Evolutionary conservation across 768 basidiomycete genomes (phyloP).

Genomic region (Scleroderma bovista): DNA sequence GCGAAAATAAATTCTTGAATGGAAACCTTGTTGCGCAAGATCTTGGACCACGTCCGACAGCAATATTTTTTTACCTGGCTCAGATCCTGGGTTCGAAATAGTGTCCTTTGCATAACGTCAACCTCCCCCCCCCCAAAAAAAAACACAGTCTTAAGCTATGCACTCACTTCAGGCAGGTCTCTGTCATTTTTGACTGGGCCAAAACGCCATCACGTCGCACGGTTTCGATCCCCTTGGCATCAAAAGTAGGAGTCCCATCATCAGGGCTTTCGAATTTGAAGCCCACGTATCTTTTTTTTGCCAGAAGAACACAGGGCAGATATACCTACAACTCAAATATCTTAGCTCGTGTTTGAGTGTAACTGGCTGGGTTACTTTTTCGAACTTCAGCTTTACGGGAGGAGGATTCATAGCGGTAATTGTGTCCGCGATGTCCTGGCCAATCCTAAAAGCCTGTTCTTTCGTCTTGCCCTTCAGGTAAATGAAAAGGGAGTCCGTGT

Average conservation of each 20-base stretch:
- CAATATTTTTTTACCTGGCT: constrained; percentile 89
- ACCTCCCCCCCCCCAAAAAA: not conserved
- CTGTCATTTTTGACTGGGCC: constrained; percentile 90
- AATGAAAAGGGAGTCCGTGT: constrained; percentile 95
- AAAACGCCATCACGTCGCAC: constrained; percentile 88
- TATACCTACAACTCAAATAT: constrained; percentile 62
- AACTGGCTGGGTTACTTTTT: constrained; percentile 57
- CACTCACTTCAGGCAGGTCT: constrained; percentile 78
- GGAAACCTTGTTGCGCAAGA: constrained; percentile 74
- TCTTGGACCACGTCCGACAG: constrained; percentile 74
- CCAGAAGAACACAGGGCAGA: constrained; percentile 89
- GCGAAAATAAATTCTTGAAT: constrained; percentile 94
- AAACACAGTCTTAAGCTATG: not conserved
- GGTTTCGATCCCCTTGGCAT: constrained; percentile 98
- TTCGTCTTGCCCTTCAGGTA: constrained; percentile 86
- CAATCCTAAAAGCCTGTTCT: constrained; percentile 90
- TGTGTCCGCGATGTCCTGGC: constrained; percentile 85
- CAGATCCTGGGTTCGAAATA: constrained; percentile 88
- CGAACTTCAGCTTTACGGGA: constrained; percentile 95
- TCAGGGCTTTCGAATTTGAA: constrained; percentile 89
- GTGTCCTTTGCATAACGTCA: constrained; percentile 46
- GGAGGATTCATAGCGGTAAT: constrained; percentile 84
- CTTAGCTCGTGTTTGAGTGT: not conserved
- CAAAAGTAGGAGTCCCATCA: constrained; percentile 74
- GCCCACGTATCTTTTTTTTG: constrained; percentile 98